A percentile compares a stretch with the other conserved stretches of the same genome.
phyloP scores from a whole-genome alignment of 257 asterid species.

The Parsonsia alboflavescens region DNA sequence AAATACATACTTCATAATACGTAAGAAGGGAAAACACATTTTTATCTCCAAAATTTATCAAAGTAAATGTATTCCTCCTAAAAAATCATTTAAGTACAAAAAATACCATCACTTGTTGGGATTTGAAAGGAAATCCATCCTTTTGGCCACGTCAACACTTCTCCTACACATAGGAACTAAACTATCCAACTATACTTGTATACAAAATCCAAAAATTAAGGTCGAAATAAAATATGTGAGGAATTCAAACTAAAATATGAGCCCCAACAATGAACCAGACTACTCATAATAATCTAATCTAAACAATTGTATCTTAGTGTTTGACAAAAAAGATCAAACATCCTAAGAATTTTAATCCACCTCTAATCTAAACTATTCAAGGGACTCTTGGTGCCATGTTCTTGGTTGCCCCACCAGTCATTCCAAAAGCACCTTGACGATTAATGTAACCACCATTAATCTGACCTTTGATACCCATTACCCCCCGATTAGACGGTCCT shows the following conservation, averaged over 20 bases:
- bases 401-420: constrained; percentile 48
- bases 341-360: constrained; percentile 16
- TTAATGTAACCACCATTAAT: constrained; percentile 42
- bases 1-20: no score
- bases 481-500: constrained; percentile 47
- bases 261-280: constrained; percentile 15
- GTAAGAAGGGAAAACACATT: not conserved
- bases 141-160: not conserved
- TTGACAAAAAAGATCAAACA: constrained; percentile 23
- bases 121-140: no score
- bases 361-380: constrained; percentile 30
- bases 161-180: constrained; percentile 14
- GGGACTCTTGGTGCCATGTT: constrained; percentile 46
- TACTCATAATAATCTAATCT: constrained; percentile 13
- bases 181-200: constrained; percentile 17
- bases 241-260: constrained; percentile 13
- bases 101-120: not conserved
- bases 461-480: constrained; percentile 60
- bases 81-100: constrained; percentile 13
- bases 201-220: not conserved
- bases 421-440: constrained; percentile 24
- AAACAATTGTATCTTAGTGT: not conserved
- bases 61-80: not conserved
- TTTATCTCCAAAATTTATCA: constrained; percentile 1
- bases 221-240: constrained; percentile 5